These are phyloP conservation scores for Sarcomyxa edulis DNA, from an alignment of 768 basidiomycete species.

Conservation along the genomic window DNA sequence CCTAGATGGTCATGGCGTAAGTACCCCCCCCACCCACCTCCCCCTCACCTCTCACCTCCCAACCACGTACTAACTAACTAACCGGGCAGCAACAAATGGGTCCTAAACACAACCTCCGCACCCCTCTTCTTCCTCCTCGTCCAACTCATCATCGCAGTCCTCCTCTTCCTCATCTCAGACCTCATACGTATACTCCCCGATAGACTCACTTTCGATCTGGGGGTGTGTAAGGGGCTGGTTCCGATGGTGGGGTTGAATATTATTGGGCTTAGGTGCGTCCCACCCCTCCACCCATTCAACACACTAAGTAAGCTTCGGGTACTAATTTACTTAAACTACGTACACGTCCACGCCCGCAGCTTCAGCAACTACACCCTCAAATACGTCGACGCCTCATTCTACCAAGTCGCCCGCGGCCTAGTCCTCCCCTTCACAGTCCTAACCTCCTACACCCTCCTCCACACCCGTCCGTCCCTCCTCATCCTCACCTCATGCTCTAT, in stretches of 20 bases:
- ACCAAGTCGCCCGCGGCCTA: slow-evolving; percentile 92
- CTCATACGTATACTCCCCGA: slow-evolving; percentile 52
- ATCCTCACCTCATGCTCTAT: slow-evolving; percentile 72
- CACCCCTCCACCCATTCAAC: not conserved
- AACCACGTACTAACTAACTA: slow-evolving; percentile 6
- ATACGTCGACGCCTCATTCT: slow-evolving; percentile 93
- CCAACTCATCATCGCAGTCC: slow-evolving; percentile 75
- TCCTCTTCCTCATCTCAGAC: slow-evolving; percentile 67
- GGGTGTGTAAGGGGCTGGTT: slow-evolving; percentile 64
- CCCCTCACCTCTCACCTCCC: slow-evolving; percentile 1
- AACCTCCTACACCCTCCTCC: slow-evolving; percentile 77
- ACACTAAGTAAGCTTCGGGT: not conserved
- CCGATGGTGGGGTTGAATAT: slow-evolving; percentile 78
- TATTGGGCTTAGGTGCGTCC: slow-evolving; percentile 68
- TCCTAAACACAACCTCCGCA: slow-evolving; percentile 63
- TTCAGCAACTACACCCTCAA: slow-evolving; percentile 89
- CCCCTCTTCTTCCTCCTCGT: slow-evolving; percentile 86
- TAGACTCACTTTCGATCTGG: slow-evolving; percentile 57
- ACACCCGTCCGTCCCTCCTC: slow-evolving; percentile 67
- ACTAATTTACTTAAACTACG: slow-evolving; percentile 1
- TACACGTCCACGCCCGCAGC: slow-evolving; percentile 28
- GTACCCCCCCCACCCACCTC: slow-evolving; percentile 8
- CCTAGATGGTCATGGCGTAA: slow-evolving; percentile 89
- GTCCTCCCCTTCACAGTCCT: slow-evolving; percentile 90
- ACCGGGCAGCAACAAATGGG: slow-evolving; percentile 79